Base-by-base conservation (phyloP, 257 asterid species). In the Fraxinus anomala region DNA sequence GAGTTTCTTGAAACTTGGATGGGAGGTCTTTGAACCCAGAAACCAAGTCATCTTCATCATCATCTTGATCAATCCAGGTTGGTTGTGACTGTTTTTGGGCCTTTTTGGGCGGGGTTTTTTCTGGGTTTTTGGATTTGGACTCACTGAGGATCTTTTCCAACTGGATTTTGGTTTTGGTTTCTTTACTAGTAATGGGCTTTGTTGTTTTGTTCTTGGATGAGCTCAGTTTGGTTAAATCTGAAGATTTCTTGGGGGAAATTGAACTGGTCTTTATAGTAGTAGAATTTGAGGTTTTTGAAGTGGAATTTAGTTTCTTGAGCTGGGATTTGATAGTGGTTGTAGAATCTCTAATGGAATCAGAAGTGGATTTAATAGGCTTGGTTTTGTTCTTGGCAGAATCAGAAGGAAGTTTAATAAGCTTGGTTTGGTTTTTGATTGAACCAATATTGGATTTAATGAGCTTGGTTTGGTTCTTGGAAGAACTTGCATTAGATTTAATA, bases 1-100 rank as follows among this genome's bases (percentile, higher is more conserved):
- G 72, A 0, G 91, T 76, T 87, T 92, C 93, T 79, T 92, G 98
- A 49, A 94, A 94, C 71, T 89, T 92, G 36, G 94, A 82, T 37
- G 97, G 91, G 65, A 94, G 86, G 77, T 81, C 86, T 76, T 87
- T 88, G 86, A 95, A 87, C 1, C 77, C 98, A 1, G 97, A 49
- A 14, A 91, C 91, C 72, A 92, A 75, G 42, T 88, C 92, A 16
- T 89, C 96, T 0, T 89, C 90, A 2, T 85, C 91, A 10, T 87
- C 89, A 0, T 83, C 93, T 21, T 74, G 80, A 40, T 86, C 89
- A 47, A 88, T 30, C 91, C 90, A 82, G 67, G 65, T 79, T 6
- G 87, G 85, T 17, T 63, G 31, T 1, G 73, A 56, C 72, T 81
- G 74, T 65, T 86, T 86, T 34, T 74, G 75, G 76, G 81, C 6